Evolutionary conservation across 2,329 filamentous ascomycete species (phyloP).

Genomic region (Diaporthe helianthi): DNA sequence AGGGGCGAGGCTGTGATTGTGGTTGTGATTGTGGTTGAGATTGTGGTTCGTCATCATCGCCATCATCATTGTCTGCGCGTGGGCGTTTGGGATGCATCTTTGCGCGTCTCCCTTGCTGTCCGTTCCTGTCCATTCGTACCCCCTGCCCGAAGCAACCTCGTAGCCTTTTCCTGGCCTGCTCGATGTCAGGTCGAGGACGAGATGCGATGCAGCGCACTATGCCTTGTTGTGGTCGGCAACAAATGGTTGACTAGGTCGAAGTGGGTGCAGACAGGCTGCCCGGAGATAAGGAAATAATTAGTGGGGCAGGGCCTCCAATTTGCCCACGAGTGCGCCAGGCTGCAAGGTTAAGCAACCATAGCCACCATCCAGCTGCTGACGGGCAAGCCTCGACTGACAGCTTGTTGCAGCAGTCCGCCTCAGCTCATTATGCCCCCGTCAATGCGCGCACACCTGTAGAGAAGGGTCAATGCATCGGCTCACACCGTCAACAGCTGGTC

Average conservation of each 20-base stretch:
- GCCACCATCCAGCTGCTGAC: constrained; percentile 1
- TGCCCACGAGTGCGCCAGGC: neutral
- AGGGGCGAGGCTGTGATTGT: neutral
- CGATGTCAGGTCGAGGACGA: neutral
- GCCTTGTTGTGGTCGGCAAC: constrained; percentile 10
- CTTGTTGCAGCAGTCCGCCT: neutral
- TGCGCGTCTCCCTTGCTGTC: neutral
- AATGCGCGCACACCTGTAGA: neutral
- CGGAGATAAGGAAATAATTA: constrained; percentile 6
- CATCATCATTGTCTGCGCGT: constrained; percentile 1
- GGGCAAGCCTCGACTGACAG: neutral
- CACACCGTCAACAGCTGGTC: neutral
- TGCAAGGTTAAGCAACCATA: constrained; percentile 7
- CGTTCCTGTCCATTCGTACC: neutral
- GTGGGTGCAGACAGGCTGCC: neutral
- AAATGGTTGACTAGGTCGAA: neutral
- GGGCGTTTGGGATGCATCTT: constrained; percentile 29
- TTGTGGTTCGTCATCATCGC: neutral
- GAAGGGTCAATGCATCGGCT: neutral
- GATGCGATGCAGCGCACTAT: neutral
- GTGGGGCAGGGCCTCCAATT: neutral
- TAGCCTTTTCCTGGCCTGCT: neutral
- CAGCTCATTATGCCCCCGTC: neutral
- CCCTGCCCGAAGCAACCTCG: neutral
- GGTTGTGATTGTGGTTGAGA: too few species aligned